These are phyloP conservation scores for Aspergillus unguis DNA, from an alignment of 2,329 filamentous ascomycete species.

Conservation along the genomic window DNA sequence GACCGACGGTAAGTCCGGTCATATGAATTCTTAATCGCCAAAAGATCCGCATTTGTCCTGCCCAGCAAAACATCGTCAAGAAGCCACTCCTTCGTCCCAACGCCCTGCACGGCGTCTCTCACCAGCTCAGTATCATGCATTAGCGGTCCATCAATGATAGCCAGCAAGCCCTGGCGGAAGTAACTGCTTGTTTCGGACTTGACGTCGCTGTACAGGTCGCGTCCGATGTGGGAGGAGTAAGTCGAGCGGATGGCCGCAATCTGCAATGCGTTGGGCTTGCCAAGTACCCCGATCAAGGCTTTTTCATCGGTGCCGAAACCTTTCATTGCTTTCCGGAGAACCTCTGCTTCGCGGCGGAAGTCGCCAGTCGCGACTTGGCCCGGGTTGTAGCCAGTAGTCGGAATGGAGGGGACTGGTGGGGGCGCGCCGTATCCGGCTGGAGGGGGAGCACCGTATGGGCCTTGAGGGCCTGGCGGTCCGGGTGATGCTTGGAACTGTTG, in stretches of 20 bases:
- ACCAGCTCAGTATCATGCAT: constrained; percentile 70
- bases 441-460: background rate
- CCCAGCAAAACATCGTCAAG: constrained; percentile 83
- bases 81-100: constrained; percentile 80
- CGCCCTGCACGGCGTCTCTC: constrained; percentile 68
- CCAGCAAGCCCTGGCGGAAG: constrained; percentile 70
- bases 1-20: constrained; percentile 61
- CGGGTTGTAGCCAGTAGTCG: constrained; percentile 71
- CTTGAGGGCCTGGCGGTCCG: background rate
- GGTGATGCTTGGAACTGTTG: background rate
- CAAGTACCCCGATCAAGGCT: constrained; percentile 65
- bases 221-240: constrained; percentile 63
- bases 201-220: constrained; percentile 71
- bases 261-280: constrained; percentile 73
- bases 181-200: constrained; percentile 72
- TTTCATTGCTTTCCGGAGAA: constrained; percentile 80
- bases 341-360: constrained; percentile 65
- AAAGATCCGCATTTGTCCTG: constrained; percentile 81
- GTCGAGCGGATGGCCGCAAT: constrained; percentile 64
- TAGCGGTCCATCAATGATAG: constrained; percentile 74
- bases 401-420: constrained; percentile 52
- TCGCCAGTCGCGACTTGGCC: constrained; percentile 66
- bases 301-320: constrained; percentile 88
- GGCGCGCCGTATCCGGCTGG: constrained; percentile 1
- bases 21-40: constrained; percentile 80